phyloP scores from a whole-genome alignment of 345 rosid genomes.

The Geranium rotundifolium region DNA sequence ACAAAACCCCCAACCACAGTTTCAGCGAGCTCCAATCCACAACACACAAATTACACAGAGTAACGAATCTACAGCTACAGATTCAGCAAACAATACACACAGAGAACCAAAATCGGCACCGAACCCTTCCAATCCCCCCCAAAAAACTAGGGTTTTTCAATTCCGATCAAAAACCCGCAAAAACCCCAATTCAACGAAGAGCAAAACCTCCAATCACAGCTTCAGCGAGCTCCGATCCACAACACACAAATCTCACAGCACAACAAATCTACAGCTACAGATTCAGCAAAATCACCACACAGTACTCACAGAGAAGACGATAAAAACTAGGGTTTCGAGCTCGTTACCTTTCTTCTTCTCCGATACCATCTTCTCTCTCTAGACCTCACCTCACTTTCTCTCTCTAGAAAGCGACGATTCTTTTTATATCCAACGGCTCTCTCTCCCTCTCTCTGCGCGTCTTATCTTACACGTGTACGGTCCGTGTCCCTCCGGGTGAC shows the following conservation, averaged over 20 bases:
- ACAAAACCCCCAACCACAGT: conserved; percentile 3
- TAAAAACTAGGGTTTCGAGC: conserved; percentile 1
- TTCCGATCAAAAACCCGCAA: not conserved
- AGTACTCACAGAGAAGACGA: not conserved
- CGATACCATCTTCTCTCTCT: conserved; percentile 1
- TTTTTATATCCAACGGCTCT: not conserved
- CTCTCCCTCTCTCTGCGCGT: conserved; percentile 3
- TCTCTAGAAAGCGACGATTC: conserved; percentile 6
- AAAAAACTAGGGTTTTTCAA: conserved; percentile 1
- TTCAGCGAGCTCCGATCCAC: conserved; percentile 1
- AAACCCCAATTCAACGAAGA: conserved; percentile 34
- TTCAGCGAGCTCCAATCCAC: conserved; percentile 1
- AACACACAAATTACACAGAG: not conserved
- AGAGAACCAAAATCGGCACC: too few relatives aligned
- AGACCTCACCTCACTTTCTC: conserved; percentile 25
- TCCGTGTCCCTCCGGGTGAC: conserved; percentile 11
- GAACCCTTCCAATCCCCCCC: not conserved
- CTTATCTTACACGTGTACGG: conserved; percentile 41
- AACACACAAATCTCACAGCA: not conserved
- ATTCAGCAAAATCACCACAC: not conserved
- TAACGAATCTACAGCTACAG: not conserved
- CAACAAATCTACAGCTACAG: not conserved
- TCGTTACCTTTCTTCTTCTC: conserved; percentile 1
- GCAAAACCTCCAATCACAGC: conserved; percentile 2
- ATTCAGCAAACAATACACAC: not conserved